phyloP scores from a whole-genome alignment of 179 eudicot genomes.

The Spergularia azorica region DNA sequence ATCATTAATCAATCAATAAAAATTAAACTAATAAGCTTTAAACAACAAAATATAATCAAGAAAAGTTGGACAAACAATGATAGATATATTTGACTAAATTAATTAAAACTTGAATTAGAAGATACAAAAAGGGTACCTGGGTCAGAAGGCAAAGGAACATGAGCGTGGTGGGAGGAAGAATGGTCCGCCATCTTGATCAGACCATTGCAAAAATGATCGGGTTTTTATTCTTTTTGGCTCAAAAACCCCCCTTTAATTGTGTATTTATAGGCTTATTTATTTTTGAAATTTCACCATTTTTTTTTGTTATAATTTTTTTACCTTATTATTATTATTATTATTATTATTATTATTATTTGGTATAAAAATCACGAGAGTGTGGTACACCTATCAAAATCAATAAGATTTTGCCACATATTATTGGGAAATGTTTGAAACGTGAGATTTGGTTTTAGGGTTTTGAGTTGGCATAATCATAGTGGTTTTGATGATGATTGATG shows the following conservation, averaged over 20 bases:
- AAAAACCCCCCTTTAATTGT: background rate
- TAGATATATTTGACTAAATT: background rate
- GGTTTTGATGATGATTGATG: no score
- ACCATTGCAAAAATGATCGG: constrained; percentile 39
- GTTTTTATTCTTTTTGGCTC: constrained; percentile 22
- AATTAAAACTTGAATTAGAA: no score
- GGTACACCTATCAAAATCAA: constrained; percentile 11
- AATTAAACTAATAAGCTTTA: constrained; percentile 8
- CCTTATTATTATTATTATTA: background rate
- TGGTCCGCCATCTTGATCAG: constrained; percentile 57
- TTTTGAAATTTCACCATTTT: constrained; percentile 24
- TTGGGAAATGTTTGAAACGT: background rate
- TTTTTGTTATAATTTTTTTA: background rate
- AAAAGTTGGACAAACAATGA: background rate
- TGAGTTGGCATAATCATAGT: no score
- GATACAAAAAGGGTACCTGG: constrained; percentile 33
- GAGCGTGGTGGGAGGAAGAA: constrained; percentile 48
- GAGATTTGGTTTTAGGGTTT: background rate
- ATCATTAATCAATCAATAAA: background rate
- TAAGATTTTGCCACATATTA: background rate
- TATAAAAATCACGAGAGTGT: background rate
- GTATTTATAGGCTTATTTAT: constrained; percentile 27
- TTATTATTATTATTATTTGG: background rate
- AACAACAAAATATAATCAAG: background rate
- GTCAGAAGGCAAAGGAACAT: constrained; percentile 61